Evolutionary conservation across 225 moss, liverwort and hornwort genomes (phyloP), one percentile per base, ranked within the genome.

Genomic region (Sphagnum contortum): DNA sequence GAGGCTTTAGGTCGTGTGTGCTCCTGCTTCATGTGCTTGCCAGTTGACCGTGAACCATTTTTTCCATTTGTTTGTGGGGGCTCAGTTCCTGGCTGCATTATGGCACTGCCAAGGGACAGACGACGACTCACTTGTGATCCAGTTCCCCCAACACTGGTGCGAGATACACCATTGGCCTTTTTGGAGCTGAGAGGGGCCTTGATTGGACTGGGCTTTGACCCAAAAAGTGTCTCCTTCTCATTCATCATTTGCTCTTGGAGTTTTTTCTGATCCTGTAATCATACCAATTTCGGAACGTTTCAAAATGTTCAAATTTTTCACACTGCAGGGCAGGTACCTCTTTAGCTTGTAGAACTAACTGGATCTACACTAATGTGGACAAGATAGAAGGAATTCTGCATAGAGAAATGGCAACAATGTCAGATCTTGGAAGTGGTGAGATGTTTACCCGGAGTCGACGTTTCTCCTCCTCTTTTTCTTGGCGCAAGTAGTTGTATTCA

Each of bases 401-500:
- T 29, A 29, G 29, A 29, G 29, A 29, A 29, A 29, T 29, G 29
- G 29, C 29, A 29, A 29, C 29, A 29, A 29, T 29, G 29, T 29
- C 29, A 29, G 29, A 29, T 29, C 29, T 29, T 29, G 29, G 29
- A 29, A 29, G 29, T 29, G 0, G 29, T 29, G 29, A 29, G 29
- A 29, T 29, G 29, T 29, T 29, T 29, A 83, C 83, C 60, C 79
- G 71, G 3, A 79, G 76, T 76, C 79, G 72, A 45, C 83, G 70
- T 62, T 83, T 83, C 60, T 83, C 83, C 71, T 83, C 83, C 63
- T 83, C 83, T 53, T 83, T 83, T 57, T 83, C 83, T 61, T 83
- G 83, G 48, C 83, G 73, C 13, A 83, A 73, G 64, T 76, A 83
- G 44, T 83, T 83, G 59, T 83, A 83, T 66, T 83, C 83, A 47